Evolutionary conservation across 805 yeast genomes (phyloP).

Genomic region (Candida methanosorbosa): DNA sequence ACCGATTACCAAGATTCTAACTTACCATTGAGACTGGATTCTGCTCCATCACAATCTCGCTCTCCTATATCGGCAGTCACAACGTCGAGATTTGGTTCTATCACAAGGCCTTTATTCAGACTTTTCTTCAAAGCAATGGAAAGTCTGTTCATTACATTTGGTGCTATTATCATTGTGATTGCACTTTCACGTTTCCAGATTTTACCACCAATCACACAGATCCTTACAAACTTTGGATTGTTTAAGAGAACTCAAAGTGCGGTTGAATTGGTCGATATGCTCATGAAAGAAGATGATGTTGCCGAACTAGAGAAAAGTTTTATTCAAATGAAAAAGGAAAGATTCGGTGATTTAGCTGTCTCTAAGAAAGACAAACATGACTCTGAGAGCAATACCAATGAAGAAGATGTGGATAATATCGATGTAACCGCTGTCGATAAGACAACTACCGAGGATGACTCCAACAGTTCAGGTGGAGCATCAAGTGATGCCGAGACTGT

Average conservation of each 20-base stretch:
- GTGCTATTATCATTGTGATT: conserved; percentile 27
- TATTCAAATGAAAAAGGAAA: conserved; percentile 15
- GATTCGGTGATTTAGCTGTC: conserved; percentile 7
- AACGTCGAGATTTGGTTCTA: not conserved
- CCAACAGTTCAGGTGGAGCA: not conserved
- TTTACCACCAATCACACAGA: conserved; percentile 24
- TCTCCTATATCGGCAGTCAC: not conserved
- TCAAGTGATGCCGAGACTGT: not conserved
- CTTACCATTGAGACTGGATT: conserved; percentile 7
- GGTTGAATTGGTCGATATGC: conserved; percentile 24
- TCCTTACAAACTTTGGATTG: conserved; percentile 21
- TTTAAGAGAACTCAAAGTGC: conserved; percentile 25
- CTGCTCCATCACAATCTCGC: not conserved
- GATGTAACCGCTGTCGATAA: conserved; percentile 1
- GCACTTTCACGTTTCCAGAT: conserved; percentile 28
- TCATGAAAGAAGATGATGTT: conserved; percentile 19
- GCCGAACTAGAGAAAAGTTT: conserved; percentile 17
- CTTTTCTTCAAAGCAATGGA: conserved; percentile 28
- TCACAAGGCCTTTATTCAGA: conserved; percentile 10
- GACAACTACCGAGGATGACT: not conserved
- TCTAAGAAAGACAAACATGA: not conserved
- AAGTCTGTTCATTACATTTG: conserved; percentile 37
- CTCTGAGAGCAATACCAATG: not conserved
- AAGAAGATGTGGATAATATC: conserved; percentile 2
- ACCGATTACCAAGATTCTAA: conserved; percentile 5